Percentiles rank a stretch among this genome's conserved stretches.
Evolutionary conservation across 2,329 filamentous ascomycete species (phyloP).

Genomic region (Thelonectria rubi): DNA sequence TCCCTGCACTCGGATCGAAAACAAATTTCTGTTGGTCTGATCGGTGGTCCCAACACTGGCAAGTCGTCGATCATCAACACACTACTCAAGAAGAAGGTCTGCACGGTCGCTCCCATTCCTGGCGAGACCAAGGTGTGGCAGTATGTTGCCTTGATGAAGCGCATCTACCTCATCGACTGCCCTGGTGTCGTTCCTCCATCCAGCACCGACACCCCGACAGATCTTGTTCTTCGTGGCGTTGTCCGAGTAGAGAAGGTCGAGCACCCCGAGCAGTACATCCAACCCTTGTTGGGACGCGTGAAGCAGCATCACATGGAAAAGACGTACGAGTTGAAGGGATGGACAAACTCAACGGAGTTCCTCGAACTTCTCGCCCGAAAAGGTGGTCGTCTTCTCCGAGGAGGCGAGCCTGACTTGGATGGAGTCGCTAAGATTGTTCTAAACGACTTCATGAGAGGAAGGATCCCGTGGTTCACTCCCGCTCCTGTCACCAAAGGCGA

Average conservation of each 20-base stretch:
- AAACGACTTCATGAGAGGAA: constrained; percentile 94
- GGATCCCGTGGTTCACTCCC: constrained; percentile 94
- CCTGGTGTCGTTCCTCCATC: constrained; percentile 95
- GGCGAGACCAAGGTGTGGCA: constrained; percentile 99
- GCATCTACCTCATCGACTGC: constrained; percentile 91
- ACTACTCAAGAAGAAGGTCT: constrained; percentile 91
- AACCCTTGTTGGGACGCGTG: constrained; percentile 80
- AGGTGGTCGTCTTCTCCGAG: constrained; percentile 84
- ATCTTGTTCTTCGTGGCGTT: constrained; percentile 89
- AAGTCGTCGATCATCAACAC: constrained; percentile 99
- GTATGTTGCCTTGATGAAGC: constrained; percentile 94
- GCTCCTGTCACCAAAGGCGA: constrained; percentile 70
- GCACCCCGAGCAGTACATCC: constrained; percentile 95
- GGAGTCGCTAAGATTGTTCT: constrained; percentile 96
- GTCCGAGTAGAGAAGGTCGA: constrained; percentile 96
- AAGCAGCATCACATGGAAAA: constrained; percentile 89
- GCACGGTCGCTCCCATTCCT: constrained; percentile 91
- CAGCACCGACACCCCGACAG: constrained; percentile 81
- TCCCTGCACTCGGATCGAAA: constrained; percentile 89
- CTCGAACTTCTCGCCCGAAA: constrained; percentile 89
- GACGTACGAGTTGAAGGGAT: constrained; percentile 88
- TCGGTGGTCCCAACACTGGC: constrained; percentile 84
- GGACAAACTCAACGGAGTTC: constrained; percentile 80
- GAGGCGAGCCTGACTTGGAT: constrained; percentile 94
- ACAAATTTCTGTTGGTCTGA: constrained; percentile 91